phyloP scores from a whole-genome alignment of 768 basidiomycete genomes.

The Mycena leptocephala region DNA sequence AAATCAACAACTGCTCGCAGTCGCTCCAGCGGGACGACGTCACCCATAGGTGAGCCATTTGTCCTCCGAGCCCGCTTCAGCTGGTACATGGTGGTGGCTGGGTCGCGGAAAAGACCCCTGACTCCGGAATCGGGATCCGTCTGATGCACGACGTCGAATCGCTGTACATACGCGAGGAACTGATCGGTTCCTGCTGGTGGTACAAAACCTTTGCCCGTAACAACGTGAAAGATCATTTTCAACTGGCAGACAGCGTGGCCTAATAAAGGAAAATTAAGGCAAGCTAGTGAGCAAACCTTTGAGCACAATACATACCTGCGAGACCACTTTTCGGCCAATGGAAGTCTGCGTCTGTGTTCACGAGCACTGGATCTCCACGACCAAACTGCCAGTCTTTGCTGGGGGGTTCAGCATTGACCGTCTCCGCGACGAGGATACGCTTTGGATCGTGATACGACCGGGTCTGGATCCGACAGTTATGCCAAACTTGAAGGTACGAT shows the following conservation, averaged over 20 bases:
- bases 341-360: neutral
- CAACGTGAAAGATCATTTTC: neutral
- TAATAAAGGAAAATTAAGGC: neutral
- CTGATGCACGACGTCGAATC: neutral
- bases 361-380: neutral
- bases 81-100: neutral
- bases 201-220: neutral
- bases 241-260: neutral
- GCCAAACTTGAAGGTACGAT: neutral
- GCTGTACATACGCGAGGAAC: neutral
- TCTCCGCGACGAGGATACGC: neutral
- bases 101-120: neutral
- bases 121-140: neutral
- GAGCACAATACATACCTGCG: neutral
- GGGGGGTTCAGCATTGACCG: neutral
- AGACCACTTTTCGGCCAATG: neutral
- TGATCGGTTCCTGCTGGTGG: neutral
- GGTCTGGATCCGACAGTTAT: neutral
- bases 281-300: neutral
- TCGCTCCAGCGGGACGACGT: neutral
- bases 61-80: neutral
- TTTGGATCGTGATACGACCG: neutral
- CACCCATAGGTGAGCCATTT: neutral
- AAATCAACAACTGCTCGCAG: neutral
- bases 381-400: neutral